Percentiles rank a stretch among this genome's conserved stretches.
phyloP scores from a whole-genome alignment of 805 yeast species.

The Nakazawaea peltata region DNA sequence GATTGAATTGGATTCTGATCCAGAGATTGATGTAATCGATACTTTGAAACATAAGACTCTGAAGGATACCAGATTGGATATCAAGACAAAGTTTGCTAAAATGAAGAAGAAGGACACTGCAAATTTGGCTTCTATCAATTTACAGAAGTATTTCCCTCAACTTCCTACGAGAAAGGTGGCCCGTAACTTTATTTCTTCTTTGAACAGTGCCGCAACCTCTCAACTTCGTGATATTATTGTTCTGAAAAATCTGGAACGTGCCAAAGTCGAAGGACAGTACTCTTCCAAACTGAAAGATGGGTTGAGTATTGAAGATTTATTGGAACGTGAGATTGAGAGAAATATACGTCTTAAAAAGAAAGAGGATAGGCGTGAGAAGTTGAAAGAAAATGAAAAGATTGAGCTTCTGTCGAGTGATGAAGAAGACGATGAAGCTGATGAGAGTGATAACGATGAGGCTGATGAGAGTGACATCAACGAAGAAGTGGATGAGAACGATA shows the following conservation, averaged over 20 bases:
- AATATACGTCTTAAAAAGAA: constrained; percentile 10
- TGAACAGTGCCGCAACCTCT: constrained; percentile 10
- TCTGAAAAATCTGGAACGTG: constrained; percentile 11
- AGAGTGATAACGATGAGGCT: constrained; percentile 18
- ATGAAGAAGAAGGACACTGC: neutral
- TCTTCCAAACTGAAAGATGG: constrained; percentile 8
- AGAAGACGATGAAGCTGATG: constrained; percentile 13
- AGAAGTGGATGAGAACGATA: constrained; percentile 13
- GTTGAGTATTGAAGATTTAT: constrained; percentile 13
- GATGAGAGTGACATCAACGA: constrained; percentile 17
- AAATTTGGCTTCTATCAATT: neutral
- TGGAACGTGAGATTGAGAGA: constrained; percentile 16
- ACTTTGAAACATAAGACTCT: constrained; percentile 9
- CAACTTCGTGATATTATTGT: constrained; percentile 12
- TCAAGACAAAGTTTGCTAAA: constrained; percentile 11
- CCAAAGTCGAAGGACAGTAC: no score
- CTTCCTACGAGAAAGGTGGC: constrained; percentile 2
- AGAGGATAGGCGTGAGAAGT: constrained; percentile 1
- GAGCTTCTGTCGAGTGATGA: constrained; percentile 7
- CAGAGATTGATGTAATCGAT: constrained; percentile 9
- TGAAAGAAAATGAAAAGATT: constrained; percentile 5
- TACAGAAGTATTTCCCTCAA: constrained; percentile 4
- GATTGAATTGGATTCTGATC: constrained; percentile 12
- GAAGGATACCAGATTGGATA: constrained; percentile 11
- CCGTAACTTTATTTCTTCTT: constrained; percentile 1